These are phyloP conservation scores for Carex parvula DNA, from an alignment of 176 grass and related monocot species.

Conservation along the genomic window DNA sequence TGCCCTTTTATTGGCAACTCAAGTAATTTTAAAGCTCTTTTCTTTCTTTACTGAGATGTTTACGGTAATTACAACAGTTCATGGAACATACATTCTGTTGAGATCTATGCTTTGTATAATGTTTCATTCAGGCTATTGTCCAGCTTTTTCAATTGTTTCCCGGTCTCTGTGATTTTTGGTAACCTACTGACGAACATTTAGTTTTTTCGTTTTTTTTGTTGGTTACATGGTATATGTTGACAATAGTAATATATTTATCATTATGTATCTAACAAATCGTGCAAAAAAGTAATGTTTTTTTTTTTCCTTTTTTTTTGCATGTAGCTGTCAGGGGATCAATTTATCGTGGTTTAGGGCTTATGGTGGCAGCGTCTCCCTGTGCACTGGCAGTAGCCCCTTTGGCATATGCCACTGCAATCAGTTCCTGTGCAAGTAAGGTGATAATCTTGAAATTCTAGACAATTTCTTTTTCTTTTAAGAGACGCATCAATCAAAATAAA, in stretches of 20 bases:
- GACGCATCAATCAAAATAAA: constrained; percentile 8
- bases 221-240: not conserved
- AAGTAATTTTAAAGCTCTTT: constrained; percentile 43
- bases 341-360: constrained; percentile 95
- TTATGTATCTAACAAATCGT: not conserved
- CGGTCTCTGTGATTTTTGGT: not conserved
- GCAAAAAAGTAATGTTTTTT: not conserved
- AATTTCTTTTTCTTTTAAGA: constrained; percentile 21
- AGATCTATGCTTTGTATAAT: not conserved
- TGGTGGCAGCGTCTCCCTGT: constrained; percentile 98
- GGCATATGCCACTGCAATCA: constrained; percentile 97
- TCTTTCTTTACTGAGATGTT: not conserved
- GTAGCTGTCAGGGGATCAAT: constrained; percentile 93
- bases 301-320: constrained; percentile 24
- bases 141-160: not conserved
- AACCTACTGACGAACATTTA: not conserved
- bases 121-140: not conserved
- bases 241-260: not conserved
- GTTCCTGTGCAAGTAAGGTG: constrained; percentile 97
- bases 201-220: not conserved
- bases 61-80: not conserved
- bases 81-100: not conserved
- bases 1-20: constrained; percentile 96
- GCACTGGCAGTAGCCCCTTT: constrained; percentile 94
- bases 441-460: constrained; percentile 11